phyloP scores from a whole-genome alignment of 2,329 filamentous ascomycete genomes.

The Hypoxylon sp. region DNA sequence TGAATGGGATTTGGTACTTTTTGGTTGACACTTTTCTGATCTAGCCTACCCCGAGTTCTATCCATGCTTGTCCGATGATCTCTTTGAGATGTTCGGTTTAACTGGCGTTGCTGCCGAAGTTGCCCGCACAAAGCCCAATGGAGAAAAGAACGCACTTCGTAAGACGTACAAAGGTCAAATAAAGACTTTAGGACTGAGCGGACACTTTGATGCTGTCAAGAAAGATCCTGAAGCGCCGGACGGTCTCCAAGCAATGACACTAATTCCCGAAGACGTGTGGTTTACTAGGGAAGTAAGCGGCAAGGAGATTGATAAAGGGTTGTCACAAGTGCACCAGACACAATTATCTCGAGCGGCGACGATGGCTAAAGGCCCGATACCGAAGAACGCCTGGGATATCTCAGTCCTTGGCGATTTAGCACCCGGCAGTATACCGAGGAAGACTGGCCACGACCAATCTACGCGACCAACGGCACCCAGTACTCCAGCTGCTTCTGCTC shows the following conservation, averaged over 20 bases:
- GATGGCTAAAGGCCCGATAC: constrained; percentile 71
- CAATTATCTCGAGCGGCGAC: constrained; percentile 67
- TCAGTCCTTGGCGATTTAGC: constrained; percentile 72
- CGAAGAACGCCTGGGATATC: constrained; percentile 69
- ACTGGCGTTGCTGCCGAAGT: constrained; percentile 72
- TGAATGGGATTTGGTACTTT: constrained; percentile 50
- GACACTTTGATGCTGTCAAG: constrained; percentile 73
- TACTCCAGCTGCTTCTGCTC: constrained; percentile 63
- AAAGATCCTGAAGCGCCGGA: constrained; percentile 67
- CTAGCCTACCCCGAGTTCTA: constrained; percentile 65
- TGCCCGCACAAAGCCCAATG: constrained; percentile 74
- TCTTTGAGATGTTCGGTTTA: constrained; percentile 72
- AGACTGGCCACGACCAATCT: constrained; percentile 59
- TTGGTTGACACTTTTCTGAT: constrained; percentile 63
- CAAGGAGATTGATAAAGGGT: constrained; percentile 68
- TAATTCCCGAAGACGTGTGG: constrained; percentile 71
- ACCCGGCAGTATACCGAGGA: constrained; percentile 58
- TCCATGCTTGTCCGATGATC: constrained; percentile 68
- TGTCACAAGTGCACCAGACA: constrained; percentile 62
- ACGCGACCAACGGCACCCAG: constrained; percentile 67
- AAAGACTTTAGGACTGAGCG: constrained; percentile 73
- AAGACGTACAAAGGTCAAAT: constrained; percentile 80
- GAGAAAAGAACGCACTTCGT: constrained; percentile 76
- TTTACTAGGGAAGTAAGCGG: constrained; percentile 68
- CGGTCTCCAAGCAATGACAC: constrained; percentile 68